phyloP scores from a whole-genome alignment of 2,329 filamentous ascomycete genomes.

The Cladosporium sp. region DNA sequence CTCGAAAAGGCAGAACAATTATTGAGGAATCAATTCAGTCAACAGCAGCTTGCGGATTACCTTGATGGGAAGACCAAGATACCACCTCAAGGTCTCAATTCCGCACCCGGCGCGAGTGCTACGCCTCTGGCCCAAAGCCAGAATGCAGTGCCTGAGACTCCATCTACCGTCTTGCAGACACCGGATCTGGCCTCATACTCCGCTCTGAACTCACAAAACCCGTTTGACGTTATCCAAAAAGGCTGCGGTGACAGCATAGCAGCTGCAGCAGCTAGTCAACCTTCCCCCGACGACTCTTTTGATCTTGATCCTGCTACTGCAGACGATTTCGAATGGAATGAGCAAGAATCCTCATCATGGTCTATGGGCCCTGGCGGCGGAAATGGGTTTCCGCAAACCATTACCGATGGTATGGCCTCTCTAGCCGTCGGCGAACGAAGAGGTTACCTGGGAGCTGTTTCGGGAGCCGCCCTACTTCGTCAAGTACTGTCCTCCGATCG shows the following conservation, averaged over 20 bases:
- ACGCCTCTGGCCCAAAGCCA: neutral
- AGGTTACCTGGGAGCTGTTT: conserved; percentile 7
- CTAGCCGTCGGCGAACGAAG: conserved; percentile 3
- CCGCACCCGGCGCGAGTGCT: neutral
- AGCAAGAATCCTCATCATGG: conserved; percentile 10
- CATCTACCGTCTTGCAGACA: neutral
- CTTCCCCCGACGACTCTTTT: conserved; percentile 3
- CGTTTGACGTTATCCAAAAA: neutral
- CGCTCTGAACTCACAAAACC: neutral
- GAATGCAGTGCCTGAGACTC: neutral
- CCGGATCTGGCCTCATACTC: neutral
- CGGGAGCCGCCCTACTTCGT: conserved; percentile 6
- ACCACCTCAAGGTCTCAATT: neutral
- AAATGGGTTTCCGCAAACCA: neutral
- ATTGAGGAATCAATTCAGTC: neutral
- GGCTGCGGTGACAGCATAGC: neutral
- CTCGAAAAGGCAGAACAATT: conserved; percentile 8
- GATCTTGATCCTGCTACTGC: conserved; percentile 7
- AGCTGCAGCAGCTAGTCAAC: neutral
- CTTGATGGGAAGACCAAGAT: neutral
- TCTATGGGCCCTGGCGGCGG: neutral
- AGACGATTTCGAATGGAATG: conserved; percentile 10
- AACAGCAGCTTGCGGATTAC: neutral
- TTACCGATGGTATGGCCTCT: conserved; percentile 9
- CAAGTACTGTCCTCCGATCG: conserved; percentile 2